Conservation (phyloP, 192 early-diverging fungal genomes). For the Backusella macrospora region DNA sequence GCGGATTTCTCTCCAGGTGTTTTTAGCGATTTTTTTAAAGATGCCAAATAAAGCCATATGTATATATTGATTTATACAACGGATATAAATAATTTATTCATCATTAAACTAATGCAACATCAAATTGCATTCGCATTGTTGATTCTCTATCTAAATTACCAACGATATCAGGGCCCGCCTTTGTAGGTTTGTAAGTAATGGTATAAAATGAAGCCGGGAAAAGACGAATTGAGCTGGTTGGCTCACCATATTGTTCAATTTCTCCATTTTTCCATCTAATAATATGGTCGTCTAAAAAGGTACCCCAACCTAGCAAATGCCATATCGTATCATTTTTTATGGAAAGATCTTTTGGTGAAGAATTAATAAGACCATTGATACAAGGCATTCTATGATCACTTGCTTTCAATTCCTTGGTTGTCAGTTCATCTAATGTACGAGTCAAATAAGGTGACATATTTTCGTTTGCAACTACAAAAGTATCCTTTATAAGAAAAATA, state of each 20-base stretch:
- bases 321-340: conserved; percentile 14
- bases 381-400: conserved; percentile 21
- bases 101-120: conserved; percentile 32
- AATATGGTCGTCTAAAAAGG: conserved; percentile 16
- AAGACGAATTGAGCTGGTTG: conserved; percentile 1
- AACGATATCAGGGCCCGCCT: not conserved
- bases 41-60: too few species aligned
- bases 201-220: conserved; percentile 37
- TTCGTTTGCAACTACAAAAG: conserved; percentile 25
- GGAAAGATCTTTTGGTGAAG: conserved; percentile 14
- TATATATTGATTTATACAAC: too few species aligned
- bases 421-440: conserved; percentile 20
- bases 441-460: conserved; percentile 31
- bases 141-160: conserved; percentile 3
- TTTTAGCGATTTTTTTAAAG: too few species aligned
- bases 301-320: conserved; percentile 40
- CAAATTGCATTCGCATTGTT: conserved; percentile 18
- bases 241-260: not conserved
- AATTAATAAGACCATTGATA: conserved; percentile 30
- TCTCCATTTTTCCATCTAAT: conserved; percentile 28
- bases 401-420: not conserved
- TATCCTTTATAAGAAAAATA: not conserved
- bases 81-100: too few species aligned
- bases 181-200: conserved; percentile 5
- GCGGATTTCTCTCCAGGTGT: too few species aligned